These are phyloP conservation scores for Trichoderma gracile DNA, from an alignment of 2,329 filamentous ascomycete species.

Conservation along the genomic window DNA sequence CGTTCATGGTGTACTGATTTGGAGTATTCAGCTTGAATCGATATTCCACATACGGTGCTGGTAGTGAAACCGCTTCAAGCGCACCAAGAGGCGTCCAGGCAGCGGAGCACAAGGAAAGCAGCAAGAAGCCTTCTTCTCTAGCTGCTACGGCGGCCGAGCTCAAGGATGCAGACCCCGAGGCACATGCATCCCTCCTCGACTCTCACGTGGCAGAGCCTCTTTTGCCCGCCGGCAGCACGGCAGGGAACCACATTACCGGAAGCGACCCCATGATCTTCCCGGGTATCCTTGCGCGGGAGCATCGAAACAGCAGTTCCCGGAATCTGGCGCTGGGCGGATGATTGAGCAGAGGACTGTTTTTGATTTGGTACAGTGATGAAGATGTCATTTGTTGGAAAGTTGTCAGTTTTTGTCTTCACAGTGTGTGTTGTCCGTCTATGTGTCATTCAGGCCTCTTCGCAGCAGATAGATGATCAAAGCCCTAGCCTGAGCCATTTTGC, in stretches of 20 bases:
- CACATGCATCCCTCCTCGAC: not conserved
- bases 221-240: conserved; percentile 43
- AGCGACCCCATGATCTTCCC: conserved; percentile 71
- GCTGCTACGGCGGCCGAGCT: not conserved
- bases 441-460: too few species aligned
- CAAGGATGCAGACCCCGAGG: not conserved
- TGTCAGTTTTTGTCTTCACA: not conserved
- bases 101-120: conserved; percentile 8
- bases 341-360: not conserved
- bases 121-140: not conserved
- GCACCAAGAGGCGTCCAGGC: conserved; percentile 29
- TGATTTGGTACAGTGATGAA: not conserved
- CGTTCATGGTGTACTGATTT: too few species aligned
- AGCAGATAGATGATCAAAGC: too few species aligned
- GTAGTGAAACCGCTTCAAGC: not conserved
- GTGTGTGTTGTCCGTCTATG: not conserved
- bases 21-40: conserved; percentile 41
- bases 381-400: not conserved
- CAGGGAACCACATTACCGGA: conserved; percentile 53
- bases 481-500: too few species aligned
- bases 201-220: conserved; percentile 36
- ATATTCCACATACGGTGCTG: conserved; percentile 43
- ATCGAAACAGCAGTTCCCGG: conserved; percentile 45
- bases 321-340: conserved; percentile 32
- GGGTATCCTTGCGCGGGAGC: conserved; percentile 61